phyloP scores from a whole-genome alignment of 2,329 filamentous ascomycete genomes.

The Zasmidium cellare region DNA sequence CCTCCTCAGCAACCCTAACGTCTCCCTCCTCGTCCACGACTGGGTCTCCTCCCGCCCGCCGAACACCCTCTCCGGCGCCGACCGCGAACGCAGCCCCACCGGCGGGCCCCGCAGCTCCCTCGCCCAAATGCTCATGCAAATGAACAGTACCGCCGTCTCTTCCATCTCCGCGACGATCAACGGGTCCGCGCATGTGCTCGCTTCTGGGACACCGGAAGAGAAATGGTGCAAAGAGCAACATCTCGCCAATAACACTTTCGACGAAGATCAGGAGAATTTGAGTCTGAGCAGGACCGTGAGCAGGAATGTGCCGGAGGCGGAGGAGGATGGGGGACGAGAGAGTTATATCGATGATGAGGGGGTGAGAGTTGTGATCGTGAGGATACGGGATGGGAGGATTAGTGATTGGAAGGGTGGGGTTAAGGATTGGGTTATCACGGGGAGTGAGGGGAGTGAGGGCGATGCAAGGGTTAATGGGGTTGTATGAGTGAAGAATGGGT shows the following conservation, averaged over 20 bases:
- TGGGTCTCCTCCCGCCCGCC: conserved; percentile 94
- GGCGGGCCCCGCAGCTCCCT: conserved; percentile 69
- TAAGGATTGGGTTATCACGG: conserved; percentile 64
- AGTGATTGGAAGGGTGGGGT: conserved; percentile 96
- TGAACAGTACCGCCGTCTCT: conserved; percentile 85
- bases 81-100: conserved; percentile 61
- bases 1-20: conserved; percentile 77
- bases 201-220: conserved; percentile 76
- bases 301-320: conserved; percentile 7
- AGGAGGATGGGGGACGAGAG: conserved; percentile 53
- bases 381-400: conserved; percentile 80
- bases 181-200: conserved; percentile 75
- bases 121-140: conserved; percentile 79
- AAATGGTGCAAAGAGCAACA: conserved; percentile 79
- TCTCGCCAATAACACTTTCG: conserved; percentile 79
- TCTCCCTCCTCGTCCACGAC: conserved; percentile 94
- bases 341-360: conserved; percentile 79
- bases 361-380: conserved; percentile 83
- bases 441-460: background rate
- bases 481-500: background rate
- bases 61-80: conserved; percentile 45
- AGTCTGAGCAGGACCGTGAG: background rate
- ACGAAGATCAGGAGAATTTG: conserved; percentile 15
- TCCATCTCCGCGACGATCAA: conserved; percentile 93
- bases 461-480: conserved; percentile 14